Evolutionary conservation across 2,329 filamentous ascomycete genomes (phyloP), one percentile per base, ranked within the genome.

Genomic region (Grosmannia serpens): DNA sequence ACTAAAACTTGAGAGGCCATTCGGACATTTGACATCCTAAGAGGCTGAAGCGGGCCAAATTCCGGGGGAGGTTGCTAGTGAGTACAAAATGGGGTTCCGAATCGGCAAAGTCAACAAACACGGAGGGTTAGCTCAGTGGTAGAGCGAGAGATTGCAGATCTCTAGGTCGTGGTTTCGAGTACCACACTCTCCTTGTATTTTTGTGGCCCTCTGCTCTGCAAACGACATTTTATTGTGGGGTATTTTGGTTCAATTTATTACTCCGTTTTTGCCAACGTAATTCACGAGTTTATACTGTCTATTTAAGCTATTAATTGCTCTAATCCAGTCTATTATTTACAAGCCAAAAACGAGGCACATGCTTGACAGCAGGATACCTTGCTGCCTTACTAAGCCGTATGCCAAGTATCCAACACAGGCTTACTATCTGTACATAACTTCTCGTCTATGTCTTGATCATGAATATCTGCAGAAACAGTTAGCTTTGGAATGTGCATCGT

Each of bases 401-500:
- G 2, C 46, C 22, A 13, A 26, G 22, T 10, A 24, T 49, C 22
- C 22, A 26, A 49, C 10, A 10, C 11, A 13, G 46, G 22, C 17
- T 13, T 49, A 2, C 26, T 6, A 49, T 49, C 24, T 24, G 26
- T 24, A 24, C 17, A 24, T 20, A 5, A 4, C 22, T 33, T 24
- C 13, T 4, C 20, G 3, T 54, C 49, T 64, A 64, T 63, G 62
- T 56, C 22, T 62, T 61, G 53, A 64, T 63, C 62, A 64, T 64
- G 47, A 64, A 64, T 56, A 64, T 64, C 62, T 64, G 27, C 13
- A 26, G 4, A 24, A 2, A n/a, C 47, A 29, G 31, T 46, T 38
- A 52, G 33, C 47, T 17, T 20, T 50, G 47, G 8, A 1, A 26
- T 26, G 24, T 15, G 46, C 22, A 46, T 20, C 10, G 13, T n/a